A percentile compares a stretch with the other conserved stretches of the same genome.
Conservation (phyloP, 306 rosid genomes). For the Vicia sativa region DNA sequence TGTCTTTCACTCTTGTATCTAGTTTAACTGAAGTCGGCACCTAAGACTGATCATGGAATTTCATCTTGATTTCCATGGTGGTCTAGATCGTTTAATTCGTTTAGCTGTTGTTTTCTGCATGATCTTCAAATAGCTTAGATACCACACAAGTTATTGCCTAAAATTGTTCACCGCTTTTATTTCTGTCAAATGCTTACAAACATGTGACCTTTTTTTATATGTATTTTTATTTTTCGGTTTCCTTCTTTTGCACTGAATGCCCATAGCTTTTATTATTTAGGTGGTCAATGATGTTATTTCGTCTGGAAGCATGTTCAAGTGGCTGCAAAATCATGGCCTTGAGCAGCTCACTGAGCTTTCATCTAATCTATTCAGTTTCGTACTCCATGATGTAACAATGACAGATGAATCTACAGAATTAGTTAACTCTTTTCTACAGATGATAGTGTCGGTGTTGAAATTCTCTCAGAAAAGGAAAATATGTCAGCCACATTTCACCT, state of each 20-base stretch:
- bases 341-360: slow-evolving; percentile 83
- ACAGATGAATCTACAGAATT: slow-evolving; percentile 46
- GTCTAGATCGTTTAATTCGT: slow-evolving; percentile 3
- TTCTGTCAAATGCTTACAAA: slow-evolving; percentile 19
- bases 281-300: slow-evolving; percentile 67
- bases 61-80: slow-evolving; percentile 11
- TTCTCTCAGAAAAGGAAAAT: slow-evolving; percentile 70
- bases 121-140: slow-evolving; percentile 21
- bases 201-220: neutral
- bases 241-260: slow-evolving; percentile 25
- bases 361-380: slow-evolving; percentile 56
- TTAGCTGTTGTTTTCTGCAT: neutral
- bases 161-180: slow-evolving; percentile 15
- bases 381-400: slow-evolving; percentile 50
- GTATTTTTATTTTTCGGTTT: neutral
- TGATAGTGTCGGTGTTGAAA: slow-evolving; percentile 53
- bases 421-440: slow-evolving; percentile 58
- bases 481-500: slow-evolving; percentile 73
- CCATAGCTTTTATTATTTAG: slow-evolving; percentile 45
- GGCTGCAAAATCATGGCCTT: slow-evolving; percentile 78
- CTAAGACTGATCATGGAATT: slow-evolving; percentile 16
- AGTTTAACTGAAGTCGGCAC: slow-evolving; percentile 17
- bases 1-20: slow-evolving; percentile 14
- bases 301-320: slow-evolving; percentile 61
- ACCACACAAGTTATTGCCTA: neutral